Percentiles rank a stretch among this genome's conserved stretches.
phyloP scores from a whole-genome alignment of 2,329 filamentous ascomycete genomes.

The Talaromyces atroroseus region DNA sequence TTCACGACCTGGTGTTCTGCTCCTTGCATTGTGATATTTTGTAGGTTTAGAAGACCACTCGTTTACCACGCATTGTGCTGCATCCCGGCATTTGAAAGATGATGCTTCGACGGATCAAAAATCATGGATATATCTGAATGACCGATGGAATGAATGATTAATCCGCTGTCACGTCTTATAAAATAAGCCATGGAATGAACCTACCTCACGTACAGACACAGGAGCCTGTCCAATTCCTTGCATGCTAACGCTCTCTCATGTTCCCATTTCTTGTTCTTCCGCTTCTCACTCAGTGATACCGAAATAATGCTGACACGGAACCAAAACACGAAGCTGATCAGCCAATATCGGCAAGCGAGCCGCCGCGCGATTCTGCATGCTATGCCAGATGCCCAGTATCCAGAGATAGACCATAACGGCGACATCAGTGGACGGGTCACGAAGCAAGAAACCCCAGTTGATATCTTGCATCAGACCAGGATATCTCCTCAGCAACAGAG shows the following conservation, averaged over 20 bases:
- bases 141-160: background rate
- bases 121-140: background rate
- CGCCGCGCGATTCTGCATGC: background rate
- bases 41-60: background rate
- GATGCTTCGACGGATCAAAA: background rate
- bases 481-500: background rate
- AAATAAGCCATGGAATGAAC: background rate
- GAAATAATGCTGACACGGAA: background rate
- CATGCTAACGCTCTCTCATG: background rate
- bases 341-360: background rate
- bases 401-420: constrained; percentile 7
- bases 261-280: background rate
- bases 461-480: constrained; percentile 11
- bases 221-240: background rate
- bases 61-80: background rate
- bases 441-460: constrained; percentile 18
- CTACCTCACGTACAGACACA: background rate
- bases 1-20: background rate
- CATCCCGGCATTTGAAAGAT: background rate
- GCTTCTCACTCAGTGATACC: background rate
- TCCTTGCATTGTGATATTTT: background rate
- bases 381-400: background rate
- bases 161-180: background rate
- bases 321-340: background rate
- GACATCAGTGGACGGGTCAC: constrained; percentile 6